Conservation (phyloP, 75 land plant genomes). For the Gnetum montanum region DNA sequence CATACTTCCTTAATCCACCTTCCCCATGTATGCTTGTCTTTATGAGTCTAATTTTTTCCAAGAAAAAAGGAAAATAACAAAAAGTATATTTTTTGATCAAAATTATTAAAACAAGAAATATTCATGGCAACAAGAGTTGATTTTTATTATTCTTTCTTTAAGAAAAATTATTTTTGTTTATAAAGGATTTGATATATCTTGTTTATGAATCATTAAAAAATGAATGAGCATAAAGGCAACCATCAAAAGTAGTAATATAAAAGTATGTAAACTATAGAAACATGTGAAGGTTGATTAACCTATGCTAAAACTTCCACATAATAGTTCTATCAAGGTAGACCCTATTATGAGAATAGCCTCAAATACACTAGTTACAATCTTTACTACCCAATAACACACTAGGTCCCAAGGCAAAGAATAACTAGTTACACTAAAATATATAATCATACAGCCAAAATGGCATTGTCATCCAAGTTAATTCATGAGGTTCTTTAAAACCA, state of each 20-base stretch:
- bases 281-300: constrained; percentile 13
- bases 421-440: neutral
- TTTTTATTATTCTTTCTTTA: neutral
- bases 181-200: neutral
- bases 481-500: neutral
- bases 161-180: neutral
- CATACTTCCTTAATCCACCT: neutral
- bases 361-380: neutral
- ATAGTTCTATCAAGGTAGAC: constrained; percentile 7
- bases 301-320: constrained; percentile 6
- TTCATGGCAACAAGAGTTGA: neutral
- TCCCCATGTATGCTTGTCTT: neutral
- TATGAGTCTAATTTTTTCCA: neutral
- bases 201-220: neutral
- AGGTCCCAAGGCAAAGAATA: neutral
- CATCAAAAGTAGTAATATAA: constrained; percentile 12
- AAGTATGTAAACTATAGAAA: constrained; percentile 18
- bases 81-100: neutral
- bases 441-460: neutral
- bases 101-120: neutral
- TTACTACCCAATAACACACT: neutral
- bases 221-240: constrained; percentile 1
- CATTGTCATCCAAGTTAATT: neutral
- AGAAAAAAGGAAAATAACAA: neutral
- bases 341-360: neutral